Percentiles rank a stretch among this genome's conserved stretches.
Evolutionary conservation across 768 basidiomycete genomes (phyloP).

Genomic region (Amanita phalloides): DNA sequence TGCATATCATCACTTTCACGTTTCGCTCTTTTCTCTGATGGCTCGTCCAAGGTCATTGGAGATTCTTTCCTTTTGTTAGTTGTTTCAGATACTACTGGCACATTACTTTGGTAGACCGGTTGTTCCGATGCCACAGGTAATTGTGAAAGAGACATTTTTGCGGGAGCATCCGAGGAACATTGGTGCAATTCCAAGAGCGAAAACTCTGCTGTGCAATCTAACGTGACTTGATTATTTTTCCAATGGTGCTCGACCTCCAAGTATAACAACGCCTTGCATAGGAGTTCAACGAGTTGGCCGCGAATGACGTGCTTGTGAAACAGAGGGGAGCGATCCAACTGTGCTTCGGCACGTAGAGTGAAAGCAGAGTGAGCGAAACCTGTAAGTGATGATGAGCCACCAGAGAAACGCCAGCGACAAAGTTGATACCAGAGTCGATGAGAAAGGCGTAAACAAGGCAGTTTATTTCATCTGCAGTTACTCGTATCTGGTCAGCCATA

Average conservation of each 20-base stretch:
- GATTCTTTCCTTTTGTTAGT: slow-evolving; percentile 45
- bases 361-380: slow-evolving; percentile 80
- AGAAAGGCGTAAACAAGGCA: slow-evolving; percentile 80
- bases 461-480: slow-evolving; percentile 78
- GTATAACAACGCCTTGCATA: slow-evolving; percentile 73
- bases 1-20: slow-evolving; percentile 39
- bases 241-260: slow-evolving; percentile 79
- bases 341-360: slow-evolving; percentile 64
- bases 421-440: slow-evolving; percentile 60
- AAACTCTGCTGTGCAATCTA: slow-evolving; percentile 60
- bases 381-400: slow-evolving; percentile 16
- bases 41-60: slow-evolving; percentile 33
- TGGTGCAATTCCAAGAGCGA: slow-evolving; percentile 67
- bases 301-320: slow-evolving; percentile 67
- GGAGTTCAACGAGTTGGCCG: slow-evolving; percentile 72
- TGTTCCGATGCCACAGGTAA: slow-evolving; percentile 5
- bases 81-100: slow-evolving; percentile 11
- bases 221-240: slow-evolving; percentile 48
- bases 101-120: slow-evolving; percentile 10
- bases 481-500: slow-evolving; percentile 31
- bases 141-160: slow-evolving; percentile 10
- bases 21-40: slow-evolving; percentile 54
- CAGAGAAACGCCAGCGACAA: neutral
- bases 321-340: slow-evolving; percentile 58
- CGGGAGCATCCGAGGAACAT: slow-evolving; percentile 44